Evolutionary conservation across 805 yeast species (phyloP), one percentile per base, ranked within the genome.

Genomic region (Metschnikowia vanudenii): DNA sequence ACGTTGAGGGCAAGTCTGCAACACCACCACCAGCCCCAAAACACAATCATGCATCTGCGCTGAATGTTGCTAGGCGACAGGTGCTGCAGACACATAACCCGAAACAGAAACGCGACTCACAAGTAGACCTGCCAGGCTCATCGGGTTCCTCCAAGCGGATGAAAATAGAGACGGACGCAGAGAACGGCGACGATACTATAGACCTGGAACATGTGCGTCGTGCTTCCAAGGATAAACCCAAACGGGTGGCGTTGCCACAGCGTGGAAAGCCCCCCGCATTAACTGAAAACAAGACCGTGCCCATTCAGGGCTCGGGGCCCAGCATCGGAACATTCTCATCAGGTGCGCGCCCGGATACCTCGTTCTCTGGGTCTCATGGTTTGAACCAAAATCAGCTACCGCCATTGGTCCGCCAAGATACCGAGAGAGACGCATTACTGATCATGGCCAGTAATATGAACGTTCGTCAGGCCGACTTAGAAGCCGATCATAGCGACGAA

Each of bases 21-120:
- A 62, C 75, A n/a, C 76, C 77, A 2, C 77, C 77, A 2, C 77
- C 76, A 7, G 76, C 76, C 3, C 77, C 76, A 5, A 71, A 70
- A 55, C 76, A 71, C 51, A 69, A 59, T 52, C 77, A 71, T 50
- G 77, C 76, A 3, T 67, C 72, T n/a, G 76, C 76, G 1, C 60
- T 68, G 9, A 72, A 72, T 49, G 60, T 67, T 5, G 75, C 75
- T 16, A 57, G 64, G 37, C 53, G 74, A 32, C 47, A 44, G 18
- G 45, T 26, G 43, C 54, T 31, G 43, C 57, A 36, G 46, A 53
- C 38, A 46, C 38, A n/a, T 19, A 19, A 18, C 28, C 40, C 11
- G 20, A 48, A 48, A 30, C 48, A 34, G 17, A 44, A 36, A 41
- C 41, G 41, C 11, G 43, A 37, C 19, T 17, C 29, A 22, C 34